Evolutionary conservation across 1,139 yeast genomes (phyloP), one percentile per base, ranked within the genome.

Genomic region (Kluyveromyces sp.): DNA sequence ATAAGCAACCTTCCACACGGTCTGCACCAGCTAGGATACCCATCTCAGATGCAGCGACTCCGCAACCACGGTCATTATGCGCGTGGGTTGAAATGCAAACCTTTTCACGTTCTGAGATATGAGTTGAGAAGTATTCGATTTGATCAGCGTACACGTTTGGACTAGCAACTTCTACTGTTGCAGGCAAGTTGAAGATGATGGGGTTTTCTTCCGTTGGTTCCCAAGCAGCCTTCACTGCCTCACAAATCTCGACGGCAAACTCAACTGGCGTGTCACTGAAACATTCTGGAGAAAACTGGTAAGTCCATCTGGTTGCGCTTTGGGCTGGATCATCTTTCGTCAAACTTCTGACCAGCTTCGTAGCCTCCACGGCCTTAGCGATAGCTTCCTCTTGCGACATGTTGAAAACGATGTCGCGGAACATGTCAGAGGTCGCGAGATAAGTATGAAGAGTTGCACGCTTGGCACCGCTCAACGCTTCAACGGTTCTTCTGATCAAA

Each of bases 101-200:
- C 56, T 79, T 85, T 54, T 87, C 94, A 58, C 97, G 81, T 60
- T 89, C 83, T 38, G 82, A 65, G 46, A 92, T 83, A 56, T 83
- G 75, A 20, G 80, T 80, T 50, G 83, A 70, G 62, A 92, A 92
- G 64, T 83, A 88, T 68, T 92, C 98, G 51, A 92, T 80, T 70
- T 89, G 97, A 67, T 92, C 97, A 43, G 97, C 98, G 59, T 87
- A 92, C 36, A 89, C 80, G 64, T 92, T 92, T 50, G 97, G 98
- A 36, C 94, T 77, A 20, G 95, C 71, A 75, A 89, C 84, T 70
- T 92, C 98, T 33, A 92, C 97, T n/a, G 98, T 92, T 35, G 98
- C 97, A 9, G 98, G 98, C 56, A 92, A 74, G 70, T 92, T 92
- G 74, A 92, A 89, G 55, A 92, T 87, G 56, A 92, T 87, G 48